Conservation (phyloP, 257 asterid genomes). For the Solanum clarkiae region DNA sequence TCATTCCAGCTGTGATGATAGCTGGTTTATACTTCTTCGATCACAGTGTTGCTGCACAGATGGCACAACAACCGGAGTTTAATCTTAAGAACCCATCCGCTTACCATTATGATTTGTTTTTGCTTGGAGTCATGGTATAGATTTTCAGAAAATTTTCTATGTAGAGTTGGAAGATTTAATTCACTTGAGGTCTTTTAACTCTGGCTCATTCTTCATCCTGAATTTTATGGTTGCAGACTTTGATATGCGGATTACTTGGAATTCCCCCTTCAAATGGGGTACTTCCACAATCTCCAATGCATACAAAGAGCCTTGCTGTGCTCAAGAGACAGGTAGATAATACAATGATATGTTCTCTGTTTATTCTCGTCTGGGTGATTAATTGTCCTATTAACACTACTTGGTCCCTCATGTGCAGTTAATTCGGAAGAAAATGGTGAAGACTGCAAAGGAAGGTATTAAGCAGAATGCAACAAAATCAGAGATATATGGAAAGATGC, state of each 20-base stretch:
- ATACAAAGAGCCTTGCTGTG: constrained; percentile 85
- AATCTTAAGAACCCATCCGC: constrained; percentile 84
- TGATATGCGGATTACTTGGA: constrained; percentile 91
- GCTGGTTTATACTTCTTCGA: constrained; percentile 86
- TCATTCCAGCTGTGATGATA: constrained; percentile 80
- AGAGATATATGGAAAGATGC: constrained; percentile 87
- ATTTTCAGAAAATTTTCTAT: neutral
- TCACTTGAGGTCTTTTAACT: neutral
- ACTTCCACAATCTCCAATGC: constrained; percentile 99
- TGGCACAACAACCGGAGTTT: constrained; percentile 86
- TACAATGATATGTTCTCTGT: neutral
- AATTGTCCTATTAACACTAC: neutral
- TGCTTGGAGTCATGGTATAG: constrained; percentile 74
- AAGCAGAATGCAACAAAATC: constrained; percentile 63
- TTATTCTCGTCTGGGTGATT: neutral
- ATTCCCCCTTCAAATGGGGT: constrained; percentile 98
- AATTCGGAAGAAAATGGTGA: constrained; percentile 74
- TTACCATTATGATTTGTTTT: constrained; percentile 64
- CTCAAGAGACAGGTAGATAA: constrained; percentile 75
- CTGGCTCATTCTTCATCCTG: neutral
- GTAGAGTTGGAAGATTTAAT: neutral
- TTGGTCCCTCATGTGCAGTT: constrained; percentile 23
- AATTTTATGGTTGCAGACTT: constrained; percentile 37
- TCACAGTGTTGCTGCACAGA: constrained; percentile 85
- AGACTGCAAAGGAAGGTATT: constrained; percentile 67